Evolutionary conservation across 192 early-diverging fungal genomes (phyloP).

Genomic region (Rhizophagus clarus): DNA sequence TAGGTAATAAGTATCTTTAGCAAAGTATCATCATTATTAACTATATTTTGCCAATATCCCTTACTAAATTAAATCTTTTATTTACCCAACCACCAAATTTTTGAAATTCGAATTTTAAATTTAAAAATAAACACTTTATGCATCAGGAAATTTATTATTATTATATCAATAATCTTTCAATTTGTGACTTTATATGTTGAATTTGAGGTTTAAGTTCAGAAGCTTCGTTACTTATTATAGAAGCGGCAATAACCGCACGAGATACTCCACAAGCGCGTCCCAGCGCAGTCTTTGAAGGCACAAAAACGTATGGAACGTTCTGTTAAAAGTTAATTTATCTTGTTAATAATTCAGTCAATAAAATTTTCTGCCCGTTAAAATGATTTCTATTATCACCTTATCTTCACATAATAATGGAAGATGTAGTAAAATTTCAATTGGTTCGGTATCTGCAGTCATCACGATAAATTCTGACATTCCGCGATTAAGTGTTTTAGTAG

Average conservation of each 20-base stretch:
- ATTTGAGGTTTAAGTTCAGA: conserved; percentile 95
- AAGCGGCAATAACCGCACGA: conserved; percentile 88
- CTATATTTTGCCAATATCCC: no score
- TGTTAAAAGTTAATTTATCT: conserved; percentile 4
- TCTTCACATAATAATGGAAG: conserved; percentile 98
- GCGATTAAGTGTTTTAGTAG: conserved; percentile 99
- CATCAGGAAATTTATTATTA: background rate
- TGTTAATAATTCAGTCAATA: conserved; percentile 9
- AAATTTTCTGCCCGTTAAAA: background rate
- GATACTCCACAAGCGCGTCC: conserved; percentile 98
- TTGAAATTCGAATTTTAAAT: no score
- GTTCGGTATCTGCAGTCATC: conserved; percentile 98
- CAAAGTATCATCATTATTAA: no score
- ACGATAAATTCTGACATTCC: conserved; percentile 99
- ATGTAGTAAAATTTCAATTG: conserved; percentile 97
- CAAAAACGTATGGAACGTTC: conserved; percentile 99
- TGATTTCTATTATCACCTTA: conserved; percentile 57
- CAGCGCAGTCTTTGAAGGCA: conserved; percentile 93
- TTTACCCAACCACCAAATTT: no score
- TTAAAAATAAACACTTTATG: no score
- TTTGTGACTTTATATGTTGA: conserved; percentile 83
- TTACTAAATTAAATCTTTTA: no score
- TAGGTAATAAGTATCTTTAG: no score
- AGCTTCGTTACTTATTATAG: conserved; percentile 97
- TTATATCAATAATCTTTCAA: conserved; percentile 91